These are phyloP conservation scores for Microdochium bolleyi DNA, from an alignment of 2,329 filamentous ascomycete genomes.

Conservation along the genomic window DNA sequence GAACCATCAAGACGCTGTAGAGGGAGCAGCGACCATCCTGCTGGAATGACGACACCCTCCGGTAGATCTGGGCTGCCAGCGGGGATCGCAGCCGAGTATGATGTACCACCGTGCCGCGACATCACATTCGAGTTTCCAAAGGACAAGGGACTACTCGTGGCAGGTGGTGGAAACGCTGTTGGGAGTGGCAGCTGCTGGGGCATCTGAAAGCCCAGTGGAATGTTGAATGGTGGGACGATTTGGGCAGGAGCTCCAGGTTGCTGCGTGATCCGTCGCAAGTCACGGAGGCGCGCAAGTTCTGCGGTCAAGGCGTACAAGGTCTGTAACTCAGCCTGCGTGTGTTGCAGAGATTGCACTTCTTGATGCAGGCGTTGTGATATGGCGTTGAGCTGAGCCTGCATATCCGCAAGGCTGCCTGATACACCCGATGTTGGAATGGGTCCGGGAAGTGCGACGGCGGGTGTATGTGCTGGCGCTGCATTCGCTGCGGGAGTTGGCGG, in stretches of 20 bases:
- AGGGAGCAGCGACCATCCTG: slow-evolving; percentile 58
- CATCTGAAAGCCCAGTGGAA: not conserved
- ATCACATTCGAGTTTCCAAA: not conserved
- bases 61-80: slow-evolving; percentile 54
- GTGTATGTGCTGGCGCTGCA: slow-evolving; percentile 1
- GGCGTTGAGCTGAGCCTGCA: slow-evolving; percentile 54
- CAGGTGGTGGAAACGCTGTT: slow-evolving; percentile 4
- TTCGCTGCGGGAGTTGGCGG: slow-evolving; percentile 3
- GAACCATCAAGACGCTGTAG: slow-evolving; percentile 45
- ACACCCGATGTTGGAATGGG: slow-evolving; percentile 6
- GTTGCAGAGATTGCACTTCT: slow-evolving; percentile 55
- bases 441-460: not conserved
- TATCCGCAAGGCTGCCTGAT: slow-evolving; percentile 20
- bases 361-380: slow-evolving; percentile 62
- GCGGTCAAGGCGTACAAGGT: slow-evolving; percentile 58
- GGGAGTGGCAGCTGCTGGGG: not conserved
- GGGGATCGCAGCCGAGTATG: slow-evolving; percentile 43
- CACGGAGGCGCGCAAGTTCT: slow-evolving; percentile 60
- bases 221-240: slow-evolving; percentile 2
- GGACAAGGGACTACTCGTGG: not conserved
- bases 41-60: slow-evolving; percentile 54
- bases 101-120: slow-evolving; percentile 34
- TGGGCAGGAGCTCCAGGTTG: slow-evolving; percentile 7
- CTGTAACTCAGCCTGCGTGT: slow-evolving; percentile 59
- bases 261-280: slow-evolving; percentile 29